Evolutionary conservation across 164 flowering plant genomes (phyloP), one percentile per base, ranked within the genome.

Genomic region (Annona cherimola): DNA sequence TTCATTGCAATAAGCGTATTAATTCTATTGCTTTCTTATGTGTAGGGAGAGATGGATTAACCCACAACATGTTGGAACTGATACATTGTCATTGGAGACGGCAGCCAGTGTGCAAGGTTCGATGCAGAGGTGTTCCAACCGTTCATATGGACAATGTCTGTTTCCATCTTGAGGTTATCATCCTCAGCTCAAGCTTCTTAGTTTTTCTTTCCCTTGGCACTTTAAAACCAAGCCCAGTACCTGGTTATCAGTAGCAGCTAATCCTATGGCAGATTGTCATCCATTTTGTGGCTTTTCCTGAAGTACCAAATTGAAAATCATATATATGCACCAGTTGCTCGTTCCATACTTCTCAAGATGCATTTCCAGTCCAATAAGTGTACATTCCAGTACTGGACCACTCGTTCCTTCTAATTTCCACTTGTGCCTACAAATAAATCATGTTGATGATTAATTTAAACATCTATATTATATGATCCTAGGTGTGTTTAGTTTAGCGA

Each of bases 51-150:
- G 99, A 93, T 79, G 99, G 98, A 42, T 79, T 96, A 74, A 91
- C 97, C 0, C 98, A 95, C 82, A 95, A 96, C 63, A 96, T 96
- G 98, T 78, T 96, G 88, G 99, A 93, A 71, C 71, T 96, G 82
- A 62, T 96, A 75, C 99, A 96, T 74, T 61, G 88, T 20, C 99
- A 96, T 69, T 96, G 98, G 99, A 88, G 79, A 77, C 81, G 96
- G 64, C 81, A 80, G 41, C 79, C 76, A 4, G 88, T 93, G 68
- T 90, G 97, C 79, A 93, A 96, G 83, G 89, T 96, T 77, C 86
- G 87, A 40, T 93, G 99, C 73, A 78, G 81, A 79, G 99, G 99
- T 60, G 92, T 96, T 78, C 98, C 98, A 0, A 96, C 99, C 44
- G 88, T 96, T 50, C 98, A 96, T 73, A 93, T 96, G 97, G 75